Conservation (phyloP, 139 green algal species). For the Nannochloris sp. region DNA sequence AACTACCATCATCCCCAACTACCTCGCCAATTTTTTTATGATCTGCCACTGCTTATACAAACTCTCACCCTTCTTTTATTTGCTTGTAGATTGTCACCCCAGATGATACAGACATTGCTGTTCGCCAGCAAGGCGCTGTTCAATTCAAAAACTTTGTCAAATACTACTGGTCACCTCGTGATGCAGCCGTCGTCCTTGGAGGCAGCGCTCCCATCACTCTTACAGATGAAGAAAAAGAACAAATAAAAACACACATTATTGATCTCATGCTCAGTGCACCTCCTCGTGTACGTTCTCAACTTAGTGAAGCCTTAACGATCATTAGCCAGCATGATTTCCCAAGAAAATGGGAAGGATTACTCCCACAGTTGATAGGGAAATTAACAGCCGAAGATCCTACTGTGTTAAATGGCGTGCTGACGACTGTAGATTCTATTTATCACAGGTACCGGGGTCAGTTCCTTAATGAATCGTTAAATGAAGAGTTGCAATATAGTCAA, state of each 20-base stretch:
- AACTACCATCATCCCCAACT: background rate
- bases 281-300: constrained; percentile 60
- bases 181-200: constrained; percentile 1
- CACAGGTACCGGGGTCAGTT: constrained; percentile 79
- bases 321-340: constrained; percentile 91
- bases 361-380: constrained; percentile 81
- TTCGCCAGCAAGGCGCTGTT: constrained; percentile 85
- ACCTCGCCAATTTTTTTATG: background rate
- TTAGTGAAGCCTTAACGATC: constrained; percentile 89
- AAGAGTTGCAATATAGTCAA: constrained; percentile 75
- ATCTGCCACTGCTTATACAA: no score
- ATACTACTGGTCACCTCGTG: constrained; percentile 65
- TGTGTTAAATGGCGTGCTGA: constrained; percentile 73
- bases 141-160: constrained; percentile 98
- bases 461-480: constrained; percentile 49
- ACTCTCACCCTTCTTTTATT: background rate
- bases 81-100: constrained; percentile 53
- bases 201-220: background rate
- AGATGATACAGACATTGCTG: constrained; percentile 46
- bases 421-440: constrained; percentile 93
- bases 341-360: constrained; percentile 68
- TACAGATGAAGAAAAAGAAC: constrained; percentile 33
- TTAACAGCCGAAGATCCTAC: constrained; percentile 48
- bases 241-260: constrained; percentile 81
- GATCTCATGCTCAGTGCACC: constrained; percentile 85